Percentiles rank a stretch among this genome's conserved stretches.
Evolutionary conservation across 2,329 filamentous ascomycete genomes (phyloP).

Genomic region (Penicillium thymicola): DNA sequence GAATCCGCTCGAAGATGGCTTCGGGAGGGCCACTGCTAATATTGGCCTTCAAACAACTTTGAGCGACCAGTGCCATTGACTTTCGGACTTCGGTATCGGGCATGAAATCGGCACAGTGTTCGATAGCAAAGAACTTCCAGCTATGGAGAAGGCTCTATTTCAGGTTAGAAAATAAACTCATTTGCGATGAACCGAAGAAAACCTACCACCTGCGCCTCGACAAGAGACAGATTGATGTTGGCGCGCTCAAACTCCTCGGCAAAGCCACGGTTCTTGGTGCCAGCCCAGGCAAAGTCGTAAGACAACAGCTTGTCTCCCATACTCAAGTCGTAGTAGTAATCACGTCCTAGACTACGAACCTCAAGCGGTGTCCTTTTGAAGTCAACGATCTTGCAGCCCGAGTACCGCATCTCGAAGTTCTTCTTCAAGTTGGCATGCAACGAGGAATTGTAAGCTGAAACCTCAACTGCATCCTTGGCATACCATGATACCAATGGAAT

Average conservation of each 20-base stretch:
- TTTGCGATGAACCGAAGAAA: not conserved
- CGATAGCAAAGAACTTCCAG: constrained; percentile 84
- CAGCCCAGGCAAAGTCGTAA: constrained; percentile 75
- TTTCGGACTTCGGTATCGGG: constrained; percentile 58
- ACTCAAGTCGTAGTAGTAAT: constrained; percentile 81
- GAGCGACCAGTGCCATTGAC: constrained; percentile 70
- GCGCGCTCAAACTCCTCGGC: constrained; percentile 77
- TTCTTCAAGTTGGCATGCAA: constrained; percentile 79
- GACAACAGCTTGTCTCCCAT: constrained; percentile 72
- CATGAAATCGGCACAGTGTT: constrained; percentile 66
- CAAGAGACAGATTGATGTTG: constrained; percentile 85
- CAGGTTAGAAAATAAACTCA: constrained; percentile 26
- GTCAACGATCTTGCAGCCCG: constrained; percentile 67
- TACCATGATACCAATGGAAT: constrained; percentile 76
- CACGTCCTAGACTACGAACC: constrained; percentile 63
- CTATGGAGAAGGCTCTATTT: constrained; percentile 72
- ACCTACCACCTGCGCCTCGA: constrained; percentile 83
- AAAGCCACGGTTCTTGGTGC: constrained; percentile 67
- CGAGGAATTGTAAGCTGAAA: constrained; percentile 82
- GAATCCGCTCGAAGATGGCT: constrained; percentile 75
- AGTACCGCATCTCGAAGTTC: constrained; percentile 78
- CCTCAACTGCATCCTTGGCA: constrained; percentile 69
- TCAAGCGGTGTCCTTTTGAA: constrained; percentile 74
- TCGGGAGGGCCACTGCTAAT: constrained; percentile 68
- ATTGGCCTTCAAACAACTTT: constrained; percentile 76